Evolutionary conservation across 2,329 filamentous ascomycete genomes (phyloP).

Genomic region (Waltergamsia citrina): DNA sequence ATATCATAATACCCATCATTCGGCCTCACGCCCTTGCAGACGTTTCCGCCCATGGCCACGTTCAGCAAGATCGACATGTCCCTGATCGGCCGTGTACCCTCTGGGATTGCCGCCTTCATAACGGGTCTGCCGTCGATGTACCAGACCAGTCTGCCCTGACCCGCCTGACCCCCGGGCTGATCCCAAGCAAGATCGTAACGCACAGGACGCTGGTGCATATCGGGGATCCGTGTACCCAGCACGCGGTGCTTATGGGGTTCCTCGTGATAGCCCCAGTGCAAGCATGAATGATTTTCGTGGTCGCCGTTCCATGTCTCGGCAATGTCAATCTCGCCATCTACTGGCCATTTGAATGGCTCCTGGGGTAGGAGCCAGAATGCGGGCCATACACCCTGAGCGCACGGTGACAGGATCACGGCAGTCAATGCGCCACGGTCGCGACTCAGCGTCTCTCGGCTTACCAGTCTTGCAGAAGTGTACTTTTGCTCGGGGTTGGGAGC

Average conservation of each 20-base stretch:
- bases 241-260: slow-evolving; percentile 49
- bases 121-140: slow-evolving; percentile 47
- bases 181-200: slow-evolving; percentile 49
- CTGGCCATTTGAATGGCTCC: slow-evolving; percentile 49
- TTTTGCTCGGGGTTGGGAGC: slow-evolving; percentile 25
- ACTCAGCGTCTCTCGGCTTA: slow-evolving; percentile 39
- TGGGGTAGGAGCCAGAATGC: slow-evolving; percentile 51
- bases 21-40: slow-evolving; percentile 41
- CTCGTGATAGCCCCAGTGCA: slow-evolving; percentile 49
- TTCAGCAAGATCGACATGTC: slow-evolving; percentile 49
- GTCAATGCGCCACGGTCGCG: slow-evolving; percentile 42
- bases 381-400: slow-evolving; percentile 49
- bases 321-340: slow-evolving; percentile 51
- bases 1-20: slow-evolving; percentile 46
- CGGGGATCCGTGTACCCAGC: slow-evolving; percentile 36
- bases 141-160: slow-evolving; percentile 43
- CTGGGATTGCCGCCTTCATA: slow-evolving; percentile 45
- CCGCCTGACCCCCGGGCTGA: slow-evolving; percentile 28
- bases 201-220: slow-evolving; percentile 35
- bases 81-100: slow-evolving; percentile 41
- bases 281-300: slow-evolving; percentile 41
- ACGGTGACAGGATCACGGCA: slow-evolving; percentile 40
- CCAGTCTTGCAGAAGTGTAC: slow-evolving; percentile 46
- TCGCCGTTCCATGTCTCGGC: slow-evolving; percentile 54
- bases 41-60: slow-evolving; percentile 53